phyloP scores from a whole-genome alignment of 1,284 basidiomycete genomes.

The Hymenochaete sp. region DNA sequence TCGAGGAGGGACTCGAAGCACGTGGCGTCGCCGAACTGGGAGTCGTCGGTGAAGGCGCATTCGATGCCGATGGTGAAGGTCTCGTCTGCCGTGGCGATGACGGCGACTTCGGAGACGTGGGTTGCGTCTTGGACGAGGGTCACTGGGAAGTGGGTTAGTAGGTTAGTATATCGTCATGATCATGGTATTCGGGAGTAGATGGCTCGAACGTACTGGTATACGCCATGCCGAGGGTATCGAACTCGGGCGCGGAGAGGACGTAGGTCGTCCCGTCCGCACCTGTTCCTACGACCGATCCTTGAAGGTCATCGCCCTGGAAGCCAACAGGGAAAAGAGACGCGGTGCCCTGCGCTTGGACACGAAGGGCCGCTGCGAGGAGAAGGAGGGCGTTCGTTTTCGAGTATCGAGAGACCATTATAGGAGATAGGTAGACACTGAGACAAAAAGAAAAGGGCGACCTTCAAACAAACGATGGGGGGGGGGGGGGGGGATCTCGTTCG shows the following conservation, averaged over 20 bases:
- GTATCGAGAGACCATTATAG: no score
- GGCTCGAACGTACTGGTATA: slow-evolving; percentile 7
- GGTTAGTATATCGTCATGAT: background rate
- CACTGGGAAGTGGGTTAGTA: slow-evolving; percentile 2
- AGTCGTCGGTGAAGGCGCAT: slow-evolving; percentile 6
- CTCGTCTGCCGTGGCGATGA: slow-evolving; percentile 5
- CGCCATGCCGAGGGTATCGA: slow-evolving; percentile 1
- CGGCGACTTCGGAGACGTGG: slow-evolving; percentile 13
- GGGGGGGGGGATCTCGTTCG: background rate
- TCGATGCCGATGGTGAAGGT: slow-evolving; percentile 7
- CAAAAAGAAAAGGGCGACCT: no score
- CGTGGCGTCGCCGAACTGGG: slow-evolving; percentile 3
- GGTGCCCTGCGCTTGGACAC: background rate
- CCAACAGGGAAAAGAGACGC: slow-evolving; percentile 11
- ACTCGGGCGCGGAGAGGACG: slow-evolving; percentile 9
- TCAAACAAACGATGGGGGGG: no score
- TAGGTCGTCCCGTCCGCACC: slow-evolving; percentile 12
- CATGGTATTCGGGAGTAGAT: background rate
- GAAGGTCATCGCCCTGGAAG: slow-evolving; percentile 8
- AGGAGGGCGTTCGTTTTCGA: no score
- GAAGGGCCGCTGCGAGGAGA: no score
- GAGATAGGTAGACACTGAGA: no score
- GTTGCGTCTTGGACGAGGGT: slow-evolving; percentile 15
- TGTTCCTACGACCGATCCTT: slow-evolving; percentile 7
- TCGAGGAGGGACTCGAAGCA: slow-evolving; percentile 4